Base-by-base conservation (phyloP, 306 rosid genomes). In the Biancaea sappan region DNA sequence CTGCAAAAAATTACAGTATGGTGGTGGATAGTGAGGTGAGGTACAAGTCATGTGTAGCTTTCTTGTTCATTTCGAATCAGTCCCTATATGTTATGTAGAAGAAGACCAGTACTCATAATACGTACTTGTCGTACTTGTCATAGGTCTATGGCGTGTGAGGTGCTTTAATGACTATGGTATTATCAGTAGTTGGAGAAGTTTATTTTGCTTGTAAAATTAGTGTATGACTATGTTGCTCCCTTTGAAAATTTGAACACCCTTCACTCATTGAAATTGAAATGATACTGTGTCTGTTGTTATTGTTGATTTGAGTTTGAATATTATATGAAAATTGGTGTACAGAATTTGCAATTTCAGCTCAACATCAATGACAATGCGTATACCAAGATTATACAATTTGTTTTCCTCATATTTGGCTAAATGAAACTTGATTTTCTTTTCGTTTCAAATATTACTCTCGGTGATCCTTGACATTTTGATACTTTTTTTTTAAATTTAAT, bases 31-130 rank as follows among this genome's bases (percentile, higher is more conserved):
- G 31, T 14, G 60, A 34, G 29, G 7, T 10, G 10, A 31, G 28
- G 21, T 6, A 18, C 12, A 16, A 28, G 38, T 7, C 24, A 13
- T 26, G 26, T 32, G 4, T 21, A 52, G 18, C 50, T 28, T 58
- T 72, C 59, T 71, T 72, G 19, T 56, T 43, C 46, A 18, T 25
- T 29, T 40, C 44, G n/a, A n/a, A n/a, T n/a, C n/a, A n/a, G n/a
- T n/a, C n/a, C n/a, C n/a, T n/a, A n/a, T n/a, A n/a, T 16, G 41
- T 59, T 12, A 41, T 2, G 13, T 41, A 31, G 34, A 31, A 0
- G 15, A 41, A 16, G 29, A 51, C 14, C 5, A 8, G 58, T 21
- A 8, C 25, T n/a, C n/a, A n/a, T n/a, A n/a, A 14, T 19, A 8
- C 4, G 14, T 51, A 9, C 58, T 51, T 21, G 8, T 21, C 29